These are phyloP conservation scores for Melaleuca quinquenervia DNA, from an alignment of 345 rosid species.

Conservation along the genomic window DNA sequence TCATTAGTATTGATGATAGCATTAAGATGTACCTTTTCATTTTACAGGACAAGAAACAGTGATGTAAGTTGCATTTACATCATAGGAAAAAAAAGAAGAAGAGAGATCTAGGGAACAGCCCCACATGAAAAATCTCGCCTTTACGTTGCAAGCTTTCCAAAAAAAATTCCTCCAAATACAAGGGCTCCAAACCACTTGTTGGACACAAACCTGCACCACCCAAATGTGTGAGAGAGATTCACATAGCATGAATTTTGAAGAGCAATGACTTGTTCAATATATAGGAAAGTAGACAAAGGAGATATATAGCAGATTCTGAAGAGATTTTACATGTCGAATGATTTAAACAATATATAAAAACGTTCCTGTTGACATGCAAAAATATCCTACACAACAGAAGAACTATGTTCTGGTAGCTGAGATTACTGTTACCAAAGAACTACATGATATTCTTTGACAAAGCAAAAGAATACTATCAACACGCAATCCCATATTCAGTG, in stretches of 20 bases:
- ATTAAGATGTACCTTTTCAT: background rate
- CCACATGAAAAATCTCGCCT: background rate
- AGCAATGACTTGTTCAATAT: background rate
- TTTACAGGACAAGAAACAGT: background rate
- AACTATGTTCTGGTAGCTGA: background rate
- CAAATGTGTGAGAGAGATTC: background rate
- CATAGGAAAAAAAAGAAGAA: background rate
- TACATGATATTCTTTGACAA: background rate
- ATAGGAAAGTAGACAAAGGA: background rate
- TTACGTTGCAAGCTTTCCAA: constrained; percentile 44
- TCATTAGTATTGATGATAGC: background rate
- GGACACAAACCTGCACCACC: constrained; percentile 57
- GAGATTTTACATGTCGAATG: background rate
- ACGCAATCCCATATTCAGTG: background rate
- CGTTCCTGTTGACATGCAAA: background rate
- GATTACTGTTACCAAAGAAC: background rate
- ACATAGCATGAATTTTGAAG: background rate
- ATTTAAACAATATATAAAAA: background rate
- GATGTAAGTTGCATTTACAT: background rate
- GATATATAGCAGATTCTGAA: background rate
- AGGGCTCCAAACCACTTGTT: constrained; percentile 93
- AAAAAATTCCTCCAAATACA: constrained; percentile 57
- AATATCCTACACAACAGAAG: background rate
- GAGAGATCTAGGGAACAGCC: background rate
- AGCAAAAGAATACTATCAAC: background rate